Percentiles rank a stretch among this genome's conserved stretches.
Evolutionary conservation across 768 basidiomycete species (phyloP).

Genomic region (Leccinum aurantiacum): DNA sequence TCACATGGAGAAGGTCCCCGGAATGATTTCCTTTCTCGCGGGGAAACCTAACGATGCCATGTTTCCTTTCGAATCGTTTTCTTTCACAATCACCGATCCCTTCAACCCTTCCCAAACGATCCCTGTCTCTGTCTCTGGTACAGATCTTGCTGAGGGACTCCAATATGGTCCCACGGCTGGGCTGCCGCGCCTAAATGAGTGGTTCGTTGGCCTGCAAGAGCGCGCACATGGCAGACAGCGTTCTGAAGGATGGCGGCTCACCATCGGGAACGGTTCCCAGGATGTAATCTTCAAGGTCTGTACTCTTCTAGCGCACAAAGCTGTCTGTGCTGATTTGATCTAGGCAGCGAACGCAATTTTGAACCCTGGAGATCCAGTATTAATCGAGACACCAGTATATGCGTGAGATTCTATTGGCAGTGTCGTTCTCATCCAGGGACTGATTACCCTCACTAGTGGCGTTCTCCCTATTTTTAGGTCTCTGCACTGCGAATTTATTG

Average conservation of each 20-base stretch:
- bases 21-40: constrained; percentile 78
- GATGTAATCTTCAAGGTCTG: constrained; percentile 84
- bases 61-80: constrained; percentile 87
- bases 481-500: constrained; percentile 59
- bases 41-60: constrained; percentile 91
- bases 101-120: constrained; percentile 44
- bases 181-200: constrained; percentile 58
- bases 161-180: constrained; percentile 81
- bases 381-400: constrained; percentile 84
- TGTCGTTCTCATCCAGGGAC: constrained; percentile 12
- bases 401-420: constrained; percentile 44
- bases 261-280: constrained; percentile 83
- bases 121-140: constrained; percentile 52
- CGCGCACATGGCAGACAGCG: constrained; percentile 59
- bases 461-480: constrained; percentile 61
- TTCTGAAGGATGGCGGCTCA: constrained; percentile 72
- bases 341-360: constrained; percentile 72
- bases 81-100: constrained; percentile 58
- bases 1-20: constrained; percentile 76
- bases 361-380: constrained; percentile 75
- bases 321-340: constrained; percentile 13
- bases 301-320: neutral
- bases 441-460: constrained; percentile 43
- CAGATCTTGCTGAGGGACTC: constrained; percentile 63
- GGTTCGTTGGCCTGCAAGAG: constrained; percentile 74